These are phyloP conservation scores for Alternaria gaisen DNA, from an alignment of 2,329 filamentous ascomycete genomes.

Conservation along the genomic window DNA sequence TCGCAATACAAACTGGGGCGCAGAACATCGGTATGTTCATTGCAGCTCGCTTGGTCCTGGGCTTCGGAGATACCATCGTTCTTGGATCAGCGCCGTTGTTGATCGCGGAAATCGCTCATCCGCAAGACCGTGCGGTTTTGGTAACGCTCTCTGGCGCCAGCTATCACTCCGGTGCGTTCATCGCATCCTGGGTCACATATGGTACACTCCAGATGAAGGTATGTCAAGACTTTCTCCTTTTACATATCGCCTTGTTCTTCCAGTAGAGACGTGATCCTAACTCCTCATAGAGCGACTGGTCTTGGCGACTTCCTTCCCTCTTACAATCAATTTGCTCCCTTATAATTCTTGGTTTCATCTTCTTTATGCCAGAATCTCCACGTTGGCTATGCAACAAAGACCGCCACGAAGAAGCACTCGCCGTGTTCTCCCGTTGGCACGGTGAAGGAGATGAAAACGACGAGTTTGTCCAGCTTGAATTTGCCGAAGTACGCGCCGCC, in stretches of 20 bases:
- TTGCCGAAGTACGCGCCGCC: conserved; percentile 23
- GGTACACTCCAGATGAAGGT: conserved; percentile 20
- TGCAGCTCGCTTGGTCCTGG: conserved; percentile 37
- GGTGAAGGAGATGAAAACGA: conserved; percentile 34
- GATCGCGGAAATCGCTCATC: conserved; percentile 11
- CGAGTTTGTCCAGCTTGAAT: conserved; percentile 24
- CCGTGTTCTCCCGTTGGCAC: too few relatives aligned
- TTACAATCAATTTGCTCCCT: too few relatives aligned
- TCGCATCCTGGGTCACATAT: conserved; percentile 38
- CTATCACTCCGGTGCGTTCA: conserved; percentile 54
- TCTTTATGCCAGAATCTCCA: too few relatives aligned
- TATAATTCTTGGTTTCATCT: too few relatives aligned
- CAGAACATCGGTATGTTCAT: conserved; percentile 42
- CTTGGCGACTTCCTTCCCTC: too few relatives aligned
- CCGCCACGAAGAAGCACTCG: too few relatives aligned
- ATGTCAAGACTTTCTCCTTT: background rate
- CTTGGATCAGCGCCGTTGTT: conserved; percentile 7
- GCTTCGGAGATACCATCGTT: conserved; percentile 38
- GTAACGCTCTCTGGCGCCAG: conserved; percentile 39
- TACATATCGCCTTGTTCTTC: too few relatives aligned
- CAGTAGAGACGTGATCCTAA: too few relatives aligned
- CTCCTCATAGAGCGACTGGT: too few relatives aligned
- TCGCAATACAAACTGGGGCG: conserved; percentile 35
- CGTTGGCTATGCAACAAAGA: too few relatives aligned
- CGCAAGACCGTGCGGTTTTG: conserved; percentile 38